Evolutionary conservation across 495 filamentous ascomycete species (phyloP).

Genomic region (Geoglossum glabrum): DNA sequence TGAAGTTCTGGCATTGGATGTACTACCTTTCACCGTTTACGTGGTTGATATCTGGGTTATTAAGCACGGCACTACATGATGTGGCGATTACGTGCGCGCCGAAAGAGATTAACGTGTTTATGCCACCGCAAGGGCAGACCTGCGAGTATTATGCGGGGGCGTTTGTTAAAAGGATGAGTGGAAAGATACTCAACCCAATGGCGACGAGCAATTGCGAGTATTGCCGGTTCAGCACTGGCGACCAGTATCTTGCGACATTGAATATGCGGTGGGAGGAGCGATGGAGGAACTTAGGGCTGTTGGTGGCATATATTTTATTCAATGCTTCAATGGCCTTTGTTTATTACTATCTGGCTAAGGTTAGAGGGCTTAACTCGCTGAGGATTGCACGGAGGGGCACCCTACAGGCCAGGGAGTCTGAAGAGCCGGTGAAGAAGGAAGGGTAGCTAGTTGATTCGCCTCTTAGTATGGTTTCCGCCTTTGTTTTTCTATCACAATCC

Average conservation of each 20-base stretch:
- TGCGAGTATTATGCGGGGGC: conserved; percentile 28
- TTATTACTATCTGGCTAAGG: not conserved
- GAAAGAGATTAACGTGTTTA: conserved; percentile 30
- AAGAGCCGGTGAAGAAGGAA: too few relatives aligned
- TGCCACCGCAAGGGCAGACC: conserved; percentile 26
- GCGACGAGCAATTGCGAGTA: not conserved
- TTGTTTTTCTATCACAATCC: too few relatives aligned
- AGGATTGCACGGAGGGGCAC: too few relatives aligned
- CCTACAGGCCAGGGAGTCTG: not conserved
- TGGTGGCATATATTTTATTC: not conserved
- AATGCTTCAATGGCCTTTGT: not conserved
- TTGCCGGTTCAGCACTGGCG: not conserved
- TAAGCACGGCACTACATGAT: conserved; percentile 32
- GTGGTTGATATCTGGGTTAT: conserved; percentile 37
- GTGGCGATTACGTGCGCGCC: conserved; percentile 31
- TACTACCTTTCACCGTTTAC: conserved; percentile 46
- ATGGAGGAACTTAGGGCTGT: not conserved
- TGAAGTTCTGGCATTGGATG: conserved; percentile 48
- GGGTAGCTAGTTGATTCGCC: too few relatives aligned
- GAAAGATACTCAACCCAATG: conserved; percentile 1
- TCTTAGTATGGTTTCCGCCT: too few relatives aligned
- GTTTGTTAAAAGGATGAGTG: conserved; percentile 15
- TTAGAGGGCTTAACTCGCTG: not conserved
- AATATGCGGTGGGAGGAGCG: not conserved
- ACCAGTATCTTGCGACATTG: not conserved